These are phyloP conservation scores for Botrytis porri DNA, from an alignment of 2,329 filamentous ascomycete genomes.

Conservation along the genomic window DNA sequence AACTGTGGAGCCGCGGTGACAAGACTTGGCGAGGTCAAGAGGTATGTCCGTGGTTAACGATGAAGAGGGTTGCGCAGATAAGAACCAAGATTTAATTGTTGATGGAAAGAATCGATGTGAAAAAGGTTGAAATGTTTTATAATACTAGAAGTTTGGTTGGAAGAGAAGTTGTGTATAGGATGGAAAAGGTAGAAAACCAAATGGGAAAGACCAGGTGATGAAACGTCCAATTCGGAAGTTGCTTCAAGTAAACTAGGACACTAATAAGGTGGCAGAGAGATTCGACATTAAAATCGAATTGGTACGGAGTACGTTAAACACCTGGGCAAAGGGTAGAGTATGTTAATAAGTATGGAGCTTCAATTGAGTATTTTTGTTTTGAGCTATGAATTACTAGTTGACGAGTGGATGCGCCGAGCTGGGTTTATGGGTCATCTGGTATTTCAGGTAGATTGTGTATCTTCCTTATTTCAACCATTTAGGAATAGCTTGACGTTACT, in stretches of 20 bases:
- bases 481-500: background rate
- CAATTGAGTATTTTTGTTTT: background rate
- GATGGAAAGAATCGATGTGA: background rate
- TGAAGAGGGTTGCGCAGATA: background rate
- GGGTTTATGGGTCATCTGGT: background rate
- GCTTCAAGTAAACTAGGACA: background rate
- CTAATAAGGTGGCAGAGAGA: background rate
- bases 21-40: background rate
- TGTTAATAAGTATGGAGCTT: background rate
- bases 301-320: background rate
- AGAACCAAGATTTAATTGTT: background rate
- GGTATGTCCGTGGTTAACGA: background rate
- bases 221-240: slow-evolving; percentile 4
- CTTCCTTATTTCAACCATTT: background rate
- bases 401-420: slow-evolving; percentile 14
- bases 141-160: background rate
- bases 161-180: background rate
- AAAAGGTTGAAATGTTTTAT: background rate
- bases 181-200: background rate
- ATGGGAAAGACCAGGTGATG: slow-evolving; percentile 1
- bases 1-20: background rate
- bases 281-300: background rate
- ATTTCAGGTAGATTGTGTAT: slow-evolving; percentile 2
- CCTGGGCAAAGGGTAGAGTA: too few species aligned
- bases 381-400: background rate